These are phyloP conservation scores for Claviceps digitariae DNA, from an alignment of 2,329 filamentous ascomycete species.

Conservation along the genomic window DNA sequence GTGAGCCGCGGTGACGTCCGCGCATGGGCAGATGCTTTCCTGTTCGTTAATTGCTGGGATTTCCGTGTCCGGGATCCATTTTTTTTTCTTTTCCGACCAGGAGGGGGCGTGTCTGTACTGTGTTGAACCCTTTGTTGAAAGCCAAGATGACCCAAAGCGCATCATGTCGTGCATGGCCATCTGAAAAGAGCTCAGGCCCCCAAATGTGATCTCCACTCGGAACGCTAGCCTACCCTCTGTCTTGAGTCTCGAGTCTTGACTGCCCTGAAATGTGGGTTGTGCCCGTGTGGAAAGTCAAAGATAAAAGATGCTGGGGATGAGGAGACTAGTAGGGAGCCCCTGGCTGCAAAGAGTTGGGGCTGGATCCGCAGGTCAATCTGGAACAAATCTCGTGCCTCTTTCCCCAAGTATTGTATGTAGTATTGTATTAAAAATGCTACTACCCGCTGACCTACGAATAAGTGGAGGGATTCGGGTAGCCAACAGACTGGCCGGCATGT, in stretches of 20 bases:
- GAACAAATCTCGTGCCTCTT: not conserved
- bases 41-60: not conserved
- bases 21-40: not conserved
- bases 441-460: no score
- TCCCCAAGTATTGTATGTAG: no score
- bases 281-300: not conserved
- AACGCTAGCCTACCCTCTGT: not conserved
- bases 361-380: not conserved
- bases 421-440: no score
- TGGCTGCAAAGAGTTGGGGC: not conserved
- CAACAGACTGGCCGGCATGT: no score
- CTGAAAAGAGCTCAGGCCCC: not conserved
- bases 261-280: not conserved
- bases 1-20: conserved; percentile 1
- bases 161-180: not conserved
- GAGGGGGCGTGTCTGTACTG: not conserved
- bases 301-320: not conserved
- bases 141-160: conserved; percentile 1
- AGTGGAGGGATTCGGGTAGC: no score
- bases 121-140: not conserved
- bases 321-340: not conserved
- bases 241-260: no score
- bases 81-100: not conserved
- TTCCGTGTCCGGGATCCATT: not conserved
- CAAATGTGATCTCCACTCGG: not conserved